A percentile compares a stretch with the other conserved stretches of the same genome.
Evolutionary conservation across 192 early-diverging fungal species (phyloP).

Genomic region (Mortierella antarctica): DNA sequence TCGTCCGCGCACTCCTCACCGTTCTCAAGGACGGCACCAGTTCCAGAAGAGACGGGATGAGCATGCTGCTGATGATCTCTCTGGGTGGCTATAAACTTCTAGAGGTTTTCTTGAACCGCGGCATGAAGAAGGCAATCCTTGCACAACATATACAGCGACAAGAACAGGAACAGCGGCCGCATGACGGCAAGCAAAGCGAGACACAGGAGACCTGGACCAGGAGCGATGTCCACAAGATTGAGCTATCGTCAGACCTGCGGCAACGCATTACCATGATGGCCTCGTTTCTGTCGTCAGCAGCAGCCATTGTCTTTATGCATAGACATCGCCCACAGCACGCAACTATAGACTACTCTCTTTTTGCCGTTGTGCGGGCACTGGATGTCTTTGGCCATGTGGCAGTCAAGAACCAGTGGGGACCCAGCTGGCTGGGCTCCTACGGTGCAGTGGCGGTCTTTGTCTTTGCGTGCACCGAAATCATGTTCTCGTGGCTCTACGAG

Average conservation of each 20-base stretch:
- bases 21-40: slow-evolving; percentile 31
- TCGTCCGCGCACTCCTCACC: slow-evolving; percentile 6
- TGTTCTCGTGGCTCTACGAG: slow-evolving; percentile 72
- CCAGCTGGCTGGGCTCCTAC: slow-evolving; percentile 56
- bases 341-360: slow-evolving; percentile 66
- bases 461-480: slow-evolving; percentile 66
- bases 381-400: slow-evolving; percentile 62
- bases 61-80: slow-evolving; percentile 43
- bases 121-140: slow-evolving; percentile 44
- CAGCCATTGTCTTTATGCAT: slow-evolving; percentile 55
- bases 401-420: slow-evolving; percentile 58
- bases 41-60: slow-evolving; percentile 36
- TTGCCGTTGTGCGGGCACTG: slow-evolving; percentile 63
- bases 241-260: slow-evolving; percentile 17
- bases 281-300: slow-evolving; percentile 53
- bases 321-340: slow-evolving; percentile 46
- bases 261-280: slow-evolving; percentile 47
- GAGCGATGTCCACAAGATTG: slow-evolving; percentile 21
- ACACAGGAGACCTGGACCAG: slow-evolving; percentile 8
- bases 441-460: slow-evolving; percentile 63
- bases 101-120: slow-evolving; percentile 28
- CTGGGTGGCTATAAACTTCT: slow-evolving; percentile 44
- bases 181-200: not conserved
- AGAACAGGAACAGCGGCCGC: slow-evolving; percentile 7
- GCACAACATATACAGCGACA: slow-evolving; percentile 28